These are phyloP conservation scores for Fusarium hostae DNA, from an alignment of 2,329 filamentous ascomycete species.

Conservation along the genomic window DNA sequence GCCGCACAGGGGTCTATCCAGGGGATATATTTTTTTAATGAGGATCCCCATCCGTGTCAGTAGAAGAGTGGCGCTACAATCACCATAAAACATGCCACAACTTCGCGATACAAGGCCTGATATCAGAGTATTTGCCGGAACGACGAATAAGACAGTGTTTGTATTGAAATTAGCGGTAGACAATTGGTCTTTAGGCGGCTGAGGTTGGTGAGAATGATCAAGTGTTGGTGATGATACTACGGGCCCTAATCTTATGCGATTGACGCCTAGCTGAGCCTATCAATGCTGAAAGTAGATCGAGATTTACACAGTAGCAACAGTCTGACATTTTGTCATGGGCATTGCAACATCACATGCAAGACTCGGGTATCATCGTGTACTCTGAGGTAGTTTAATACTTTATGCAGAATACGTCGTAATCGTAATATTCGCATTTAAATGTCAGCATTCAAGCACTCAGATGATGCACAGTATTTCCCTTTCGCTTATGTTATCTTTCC, in stretches of 20 bases:
- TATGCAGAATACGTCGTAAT: background rate
- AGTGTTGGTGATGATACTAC: background rate
- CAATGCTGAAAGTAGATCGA: conserved; percentile 3
- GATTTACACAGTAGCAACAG: background rate
- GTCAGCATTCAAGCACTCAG: background rate
- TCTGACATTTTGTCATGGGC: background rate
- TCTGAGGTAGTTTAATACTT: background rate
- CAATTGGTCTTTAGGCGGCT: background rate
- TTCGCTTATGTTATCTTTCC: conserved; percentile 17
- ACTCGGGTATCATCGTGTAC: background rate
- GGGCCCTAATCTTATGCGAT: conserved; percentile 1
- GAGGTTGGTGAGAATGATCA: background rate
- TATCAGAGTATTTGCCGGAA: conserved; percentile 30
- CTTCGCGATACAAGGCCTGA: conserved; percentile 16
- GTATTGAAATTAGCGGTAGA: conserved; percentile 30
- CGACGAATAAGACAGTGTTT: conserved; percentile 5
- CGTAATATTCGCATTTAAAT: conserved; percentile 15
- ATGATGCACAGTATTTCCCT: background rate
- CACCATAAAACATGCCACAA: conserved; percentile 44
- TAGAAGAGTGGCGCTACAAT: conserved; percentile 45
- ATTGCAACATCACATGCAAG: conserved; percentile 1
- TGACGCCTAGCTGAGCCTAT: background rate
- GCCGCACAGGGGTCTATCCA: conserved; percentile 42
- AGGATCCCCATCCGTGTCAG: conserved; percentile 46
- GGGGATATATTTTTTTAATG: conserved; percentile 46